phyloP scores from a whole-genome alignment of 139 green algal species.

The Picocystis salinarum region DNA sequence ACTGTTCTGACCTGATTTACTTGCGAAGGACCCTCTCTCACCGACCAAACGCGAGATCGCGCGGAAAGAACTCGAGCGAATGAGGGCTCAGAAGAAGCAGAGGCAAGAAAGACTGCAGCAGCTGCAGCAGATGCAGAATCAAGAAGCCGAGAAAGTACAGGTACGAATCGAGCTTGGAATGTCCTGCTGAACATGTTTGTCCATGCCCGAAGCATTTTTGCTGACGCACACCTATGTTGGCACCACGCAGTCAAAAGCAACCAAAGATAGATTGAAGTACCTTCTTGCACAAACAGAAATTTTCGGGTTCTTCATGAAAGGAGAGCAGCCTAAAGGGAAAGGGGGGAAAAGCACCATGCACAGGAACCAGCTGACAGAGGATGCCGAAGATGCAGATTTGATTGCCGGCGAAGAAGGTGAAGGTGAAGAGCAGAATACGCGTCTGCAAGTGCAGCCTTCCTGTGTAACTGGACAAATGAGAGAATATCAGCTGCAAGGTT shows the following conservation, averaged over 20 bases:
- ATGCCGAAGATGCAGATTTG: conserved; percentile 81
- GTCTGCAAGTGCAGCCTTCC: conserved; percentile 55
- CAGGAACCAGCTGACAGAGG: conserved; percentile 46
- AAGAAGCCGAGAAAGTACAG: conserved; percentile 30
- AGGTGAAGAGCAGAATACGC: conserved; percentile 21
- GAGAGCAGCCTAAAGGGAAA: conserved; percentile 2
- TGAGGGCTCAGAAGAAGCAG: conserved; percentile 49
- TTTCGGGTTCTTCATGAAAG: conserved; percentile 81
- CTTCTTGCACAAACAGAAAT: conserved; percentile 91
- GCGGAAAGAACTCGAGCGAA: conserved; percentile 50
- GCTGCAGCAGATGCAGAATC: conserved; percentile 57
- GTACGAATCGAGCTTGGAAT: conserved; percentile 13
- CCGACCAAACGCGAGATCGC: conserved; percentile 27
- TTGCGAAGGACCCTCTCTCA: no score
- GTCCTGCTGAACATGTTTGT: neutral
- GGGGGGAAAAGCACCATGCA: conserved; percentile 24
- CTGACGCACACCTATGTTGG: neutral
- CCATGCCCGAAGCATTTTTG: neutral
- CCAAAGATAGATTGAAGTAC: conserved; percentile 65
- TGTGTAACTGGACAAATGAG: conserved; percentile 73
- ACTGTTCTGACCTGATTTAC: no score
- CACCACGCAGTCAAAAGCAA: conserved; percentile 41
- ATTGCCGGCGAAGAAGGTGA: conserved; percentile 24
- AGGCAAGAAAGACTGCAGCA: conserved; percentile 67
- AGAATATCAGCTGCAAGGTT: conserved; percentile 94